Conservation (phyloP, 441 rosid genomes). For the Biscutella laevigata region DNA sequence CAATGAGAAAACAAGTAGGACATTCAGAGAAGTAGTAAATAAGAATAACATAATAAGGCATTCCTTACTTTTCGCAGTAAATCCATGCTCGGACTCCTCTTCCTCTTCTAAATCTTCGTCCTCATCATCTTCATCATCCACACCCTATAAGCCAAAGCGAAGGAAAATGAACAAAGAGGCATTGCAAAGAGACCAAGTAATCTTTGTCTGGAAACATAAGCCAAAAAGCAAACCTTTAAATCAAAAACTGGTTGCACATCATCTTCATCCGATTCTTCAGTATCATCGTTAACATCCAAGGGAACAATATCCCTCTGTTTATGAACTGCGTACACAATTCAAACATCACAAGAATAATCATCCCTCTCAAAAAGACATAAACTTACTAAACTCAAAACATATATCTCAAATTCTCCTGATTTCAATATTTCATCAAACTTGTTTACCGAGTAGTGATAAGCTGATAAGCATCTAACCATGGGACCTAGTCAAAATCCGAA, state of each 20-base stretch:
- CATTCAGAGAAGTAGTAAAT: background rate
- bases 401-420: background rate
- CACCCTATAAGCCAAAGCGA: constrained; percentile 19
- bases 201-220: background rate
- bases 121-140: constrained; percentile 39
- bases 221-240: constrained; percentile 39
- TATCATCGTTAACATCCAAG: constrained; percentile 47
- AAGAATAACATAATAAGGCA: background rate
- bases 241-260: constrained; percentile 62
- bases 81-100: constrained; percentile 35
- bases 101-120: constrained; percentile 36
- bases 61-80: constrained; percentile 61
- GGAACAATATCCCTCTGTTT: constrained; percentile 77
- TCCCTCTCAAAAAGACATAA: background rate
- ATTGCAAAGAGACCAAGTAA: background rate
- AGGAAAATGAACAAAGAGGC: background rate
- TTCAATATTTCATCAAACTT: background rate
- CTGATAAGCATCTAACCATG: background rate
- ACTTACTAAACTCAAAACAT: background rate
- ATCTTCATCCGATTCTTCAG: constrained; percentile 55
- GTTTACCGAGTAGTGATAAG: background rate
- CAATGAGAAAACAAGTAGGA: background rate
- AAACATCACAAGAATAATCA: background rate
- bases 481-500: background rate
- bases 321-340: constrained; percentile 45